Conservation (phyloP, 2,329 filamentous ascomycete species). For the Penicillium brasilianum region DNA sequence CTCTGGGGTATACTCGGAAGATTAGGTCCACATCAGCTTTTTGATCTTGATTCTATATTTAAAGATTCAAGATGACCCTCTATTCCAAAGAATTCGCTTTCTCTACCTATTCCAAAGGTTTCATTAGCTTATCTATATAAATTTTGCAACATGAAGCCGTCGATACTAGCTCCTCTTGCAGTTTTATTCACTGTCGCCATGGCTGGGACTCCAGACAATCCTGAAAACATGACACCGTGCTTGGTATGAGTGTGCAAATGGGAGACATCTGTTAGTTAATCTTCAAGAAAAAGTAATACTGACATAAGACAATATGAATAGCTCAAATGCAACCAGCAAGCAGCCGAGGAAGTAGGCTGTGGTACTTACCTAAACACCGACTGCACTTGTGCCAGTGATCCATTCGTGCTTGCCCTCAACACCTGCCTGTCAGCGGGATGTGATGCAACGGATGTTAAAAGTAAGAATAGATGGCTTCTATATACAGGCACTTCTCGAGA, state of each 20-base stretch:
- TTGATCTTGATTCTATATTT: not conserved
- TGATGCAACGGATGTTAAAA: slow-evolving; percentile 10
- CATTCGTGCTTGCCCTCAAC: slow-evolving; percentile 6
- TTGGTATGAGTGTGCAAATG: slow-evolving; percentile 6
- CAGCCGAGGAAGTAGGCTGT: slow-evolving; percentile 10
- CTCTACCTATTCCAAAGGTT: not conserved
- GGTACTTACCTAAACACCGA: slow-evolving; percentile 7
- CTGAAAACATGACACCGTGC: slow-evolving; percentile 14
- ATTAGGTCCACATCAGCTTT: not conserved
- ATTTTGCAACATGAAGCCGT: slow-evolving; percentile 5
- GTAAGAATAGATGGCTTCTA: not conserved
- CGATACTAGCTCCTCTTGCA: slow-evolving; percentile 3
- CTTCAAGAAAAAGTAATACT: not conserved
- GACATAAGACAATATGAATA: not conserved
- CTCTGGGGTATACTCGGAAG: not conserved
- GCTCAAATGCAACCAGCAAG: slow-evolving; percentile 13
- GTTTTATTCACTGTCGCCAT: slow-evolving; percentile 5
- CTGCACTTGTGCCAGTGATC: slow-evolving; percentile 11
- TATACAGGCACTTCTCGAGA: not conserved
- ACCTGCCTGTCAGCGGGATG: slow-evolving; percentile 9
- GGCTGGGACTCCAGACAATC: slow-evolving; percentile 4
- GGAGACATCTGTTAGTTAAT: not conserved
- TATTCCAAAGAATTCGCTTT: not conserved
- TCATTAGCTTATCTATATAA: not conserved
- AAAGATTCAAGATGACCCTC: not conserved